Evolutionary conservation across 1,284 basidiomycete genomes (phyloP), one percentile per base, ranked within the genome.

Genomic region (Rhodotorula sp.): DNA sequence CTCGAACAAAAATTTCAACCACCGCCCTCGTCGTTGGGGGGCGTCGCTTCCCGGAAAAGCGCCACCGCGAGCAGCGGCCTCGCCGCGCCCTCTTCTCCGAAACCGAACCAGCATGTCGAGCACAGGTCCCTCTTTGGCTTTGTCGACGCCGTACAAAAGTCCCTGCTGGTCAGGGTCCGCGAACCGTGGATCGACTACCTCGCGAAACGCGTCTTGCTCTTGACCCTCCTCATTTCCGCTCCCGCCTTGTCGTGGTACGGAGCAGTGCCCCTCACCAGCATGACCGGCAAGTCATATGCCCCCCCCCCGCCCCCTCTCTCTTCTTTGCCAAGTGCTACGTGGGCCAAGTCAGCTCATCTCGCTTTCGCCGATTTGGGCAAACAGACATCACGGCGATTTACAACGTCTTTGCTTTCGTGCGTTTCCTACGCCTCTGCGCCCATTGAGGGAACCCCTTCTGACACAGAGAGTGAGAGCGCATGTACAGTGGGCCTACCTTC

Each of bases 341-440:
- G 34, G 34, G 34, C 34, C 34, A 38, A 38, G 19, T 14, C 14
- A 26, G 3, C 16, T 16, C 31, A 5, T 5, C 52, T 55, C 31
- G 26, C 49, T 8, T 2, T 26, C 38, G 50, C 21, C 14, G 1
- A n/a, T 23, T 26, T n/a, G 38, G 43, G 38, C 69, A 23, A 5
- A 21, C 62, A 45, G 70, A 74, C 68, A 73, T 79, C 55, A 79
- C 78, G 1, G 77, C 76, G 14, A 75, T 79, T 49, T 79, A 79
- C 76, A 79, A 79, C 68, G 67, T 69, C 28, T 75, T 77, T 61
- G 75, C 75, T 54, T 77, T 69, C 58, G 73, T 72, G 14, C 43
- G 62, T 31, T 52, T 57, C 14, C 15, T 38, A 15, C 45, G 31
- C 48, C 18, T 28, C 28, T 28, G 28, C 28, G 28, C 28, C 28